These are phyloP conservation scores for Anisodus acutangulus DNA, from an alignment of 257 asterid species.

Conservation along the genomic window DNA sequence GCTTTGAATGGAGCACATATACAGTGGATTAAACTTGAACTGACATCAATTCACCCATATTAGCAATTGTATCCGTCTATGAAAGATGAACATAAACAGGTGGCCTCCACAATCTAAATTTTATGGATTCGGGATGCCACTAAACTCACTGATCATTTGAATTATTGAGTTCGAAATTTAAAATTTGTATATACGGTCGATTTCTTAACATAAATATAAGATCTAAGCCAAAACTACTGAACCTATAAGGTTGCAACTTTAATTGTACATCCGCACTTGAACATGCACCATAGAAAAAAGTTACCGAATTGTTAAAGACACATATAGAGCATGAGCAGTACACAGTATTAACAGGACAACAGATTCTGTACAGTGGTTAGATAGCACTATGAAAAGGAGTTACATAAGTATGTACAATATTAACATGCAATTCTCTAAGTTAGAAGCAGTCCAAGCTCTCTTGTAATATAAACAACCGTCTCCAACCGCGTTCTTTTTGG, in stretches of 20 bases:
- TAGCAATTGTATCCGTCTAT: neutral
- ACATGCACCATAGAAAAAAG: slow-evolving; percentile 11
- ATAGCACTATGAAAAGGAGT: neutral
- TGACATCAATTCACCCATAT: neutral
- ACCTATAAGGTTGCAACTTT: neutral
- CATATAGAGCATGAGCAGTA: neutral
- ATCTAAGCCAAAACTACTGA: too few species aligned
- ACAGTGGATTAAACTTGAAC: neutral
- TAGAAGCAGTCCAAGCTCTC: neutral
- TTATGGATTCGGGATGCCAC: too few species aligned
- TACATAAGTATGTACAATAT: slow-evolving; percentile 18
- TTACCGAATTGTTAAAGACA: neutral
- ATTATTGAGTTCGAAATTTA: too few species aligned
- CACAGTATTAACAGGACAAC: neutral
- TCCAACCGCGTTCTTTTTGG: neutral
- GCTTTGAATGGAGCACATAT: neutral
- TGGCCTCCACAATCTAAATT: too few species aligned
- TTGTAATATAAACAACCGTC: neutral
- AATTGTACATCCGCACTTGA: neutral
- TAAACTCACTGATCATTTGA: too few species aligned
- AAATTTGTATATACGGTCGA: too few species aligned
- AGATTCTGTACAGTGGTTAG: neutral
- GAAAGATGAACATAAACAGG: neutral
- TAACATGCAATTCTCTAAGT: neutral
- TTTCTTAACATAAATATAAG: too few species aligned